Evolutionary conservation across 2,329 filamentous ascomycete species (phyloP), one percentile per base, ranked within the genome.

Genomic region (Knoxdaviesia proteae): DNA sequence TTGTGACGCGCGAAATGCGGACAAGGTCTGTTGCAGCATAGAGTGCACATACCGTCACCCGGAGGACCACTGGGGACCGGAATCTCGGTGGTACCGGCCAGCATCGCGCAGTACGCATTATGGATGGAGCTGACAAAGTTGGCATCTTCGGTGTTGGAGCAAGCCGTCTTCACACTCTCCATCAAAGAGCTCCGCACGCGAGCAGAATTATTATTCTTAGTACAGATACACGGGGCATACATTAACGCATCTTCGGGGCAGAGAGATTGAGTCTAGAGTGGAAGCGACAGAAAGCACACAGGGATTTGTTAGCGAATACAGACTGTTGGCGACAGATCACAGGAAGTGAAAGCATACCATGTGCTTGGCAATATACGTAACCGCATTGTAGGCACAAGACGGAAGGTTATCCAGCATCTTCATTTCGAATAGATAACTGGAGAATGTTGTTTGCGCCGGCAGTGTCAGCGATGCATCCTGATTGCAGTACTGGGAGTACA

Each of bases 161-260:
- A 74, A 1, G 55, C 60, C 1, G 53, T 57, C 41, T 59, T 61
- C 32, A 66, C 64, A 4, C 57, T 58, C 0, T 54, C 56, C 45
- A 59, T 63, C 45, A 73, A 62, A 5, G 51, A 49, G 39, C 59
- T 56, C 50, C 59, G 68, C 32, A 66, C 56, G 6, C 52, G 48
- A 5, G 56, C 51, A 5, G 65, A 64, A 44, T 71, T 67, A 36
- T 64, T 59, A 40, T 64, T 61, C 51, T 71, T 71, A 38, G 51
- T 53, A 52, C 69, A 74, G 30, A 64, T 65, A 45, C 69, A 74
- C 2, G 65, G 63, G 2, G 67, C 68, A 29, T 67, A 57, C 32
- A 61, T 51, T 32, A 55, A 58, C 7, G 61, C 58, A 2, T 59
- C 57, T 29, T 53, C 45, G 8, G 62, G 62, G 40, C 65, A 67